phyloP scores from a whole-genome alignment of 805 yeast species.

The Ogataea trehalophila region DNA sequence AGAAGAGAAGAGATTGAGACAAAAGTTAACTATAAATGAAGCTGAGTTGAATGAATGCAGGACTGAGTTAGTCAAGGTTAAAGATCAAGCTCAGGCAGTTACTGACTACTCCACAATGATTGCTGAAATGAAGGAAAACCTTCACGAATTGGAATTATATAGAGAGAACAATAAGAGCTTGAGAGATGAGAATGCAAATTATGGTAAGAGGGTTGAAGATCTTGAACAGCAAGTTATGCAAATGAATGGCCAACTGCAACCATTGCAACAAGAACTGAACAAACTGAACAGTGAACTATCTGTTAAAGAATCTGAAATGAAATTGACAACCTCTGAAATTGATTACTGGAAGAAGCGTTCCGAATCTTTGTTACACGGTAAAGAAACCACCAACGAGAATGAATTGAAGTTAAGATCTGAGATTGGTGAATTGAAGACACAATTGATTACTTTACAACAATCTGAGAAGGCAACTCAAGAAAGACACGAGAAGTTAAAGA shows the following conservation, averaged over 20 bases:
- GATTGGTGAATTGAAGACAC: conserved; percentile 19
- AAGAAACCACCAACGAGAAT: conserved; percentile 12
- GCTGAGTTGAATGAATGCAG: conserved; percentile 50
- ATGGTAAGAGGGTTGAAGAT: conserved; percentile 8
- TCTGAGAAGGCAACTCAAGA: conserved; percentile 16
- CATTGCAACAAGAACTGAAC: conserved; percentile 12
- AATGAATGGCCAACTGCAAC: conserved; percentile 3
- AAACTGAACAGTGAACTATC: conserved; percentile 29
- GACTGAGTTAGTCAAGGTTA: conserved; percentile 37
- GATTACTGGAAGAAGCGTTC: conserved; percentile 55
- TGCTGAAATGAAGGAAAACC: conserved; percentile 23
- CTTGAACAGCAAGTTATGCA: conserved; percentile 13
- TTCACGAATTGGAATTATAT: conserved; percentile 25
- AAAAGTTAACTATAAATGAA: conserved; percentile 41
- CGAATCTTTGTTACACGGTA: conserved; percentile 37
- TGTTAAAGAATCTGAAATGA: conserved; percentile 46
- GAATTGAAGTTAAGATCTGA: conserved; percentile 17
- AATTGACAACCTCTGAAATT: conserved; percentile 45
- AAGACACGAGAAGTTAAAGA: conserved; percentile 26
- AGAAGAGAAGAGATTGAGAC: conserved; percentile 51
- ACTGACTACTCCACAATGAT: conserved; percentile 19
- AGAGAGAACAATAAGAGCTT: conserved; percentile 26
- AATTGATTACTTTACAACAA: conserved; percentile 12
- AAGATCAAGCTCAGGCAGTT: conserved; percentile 19
- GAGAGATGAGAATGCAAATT: conserved; percentile 17